Percentiles rank a stretch among this genome's conserved stretches.
Evolutionary conservation across 176 grass and related monocot genomes (phyloP).

Genomic region (Ensete glaucum): DNA sequence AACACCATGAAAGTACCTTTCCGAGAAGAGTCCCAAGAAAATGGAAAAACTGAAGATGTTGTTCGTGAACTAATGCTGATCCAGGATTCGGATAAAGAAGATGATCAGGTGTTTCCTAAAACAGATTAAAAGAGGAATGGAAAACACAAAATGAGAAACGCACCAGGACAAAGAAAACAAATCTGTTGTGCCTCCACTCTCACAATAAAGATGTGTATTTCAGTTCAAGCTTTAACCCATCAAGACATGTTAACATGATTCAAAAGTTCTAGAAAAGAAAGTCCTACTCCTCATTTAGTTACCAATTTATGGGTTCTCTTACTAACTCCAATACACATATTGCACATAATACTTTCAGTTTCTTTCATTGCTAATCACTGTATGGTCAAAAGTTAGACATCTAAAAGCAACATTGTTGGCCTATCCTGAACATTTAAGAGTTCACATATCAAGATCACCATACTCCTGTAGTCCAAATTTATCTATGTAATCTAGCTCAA

Average conservation of each 20-base stretch:
- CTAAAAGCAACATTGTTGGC: no score
- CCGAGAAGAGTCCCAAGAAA: conserved; percentile 95
- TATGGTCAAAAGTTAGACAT: no score
- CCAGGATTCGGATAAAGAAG: conserved; percentile 94
- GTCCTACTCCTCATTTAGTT: no score
- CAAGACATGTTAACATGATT: neutral
- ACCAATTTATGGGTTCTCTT: no score
- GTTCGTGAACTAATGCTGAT: conserved; percentile 89
- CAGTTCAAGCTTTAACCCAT: neutral
- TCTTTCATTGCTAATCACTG: no score
- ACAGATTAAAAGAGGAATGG: conserved; percentile 1
- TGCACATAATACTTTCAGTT: no score
- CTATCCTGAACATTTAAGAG: no score
- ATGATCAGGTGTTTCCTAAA: conserved; percentile 83
- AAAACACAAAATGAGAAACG: conserved; percentile 6
- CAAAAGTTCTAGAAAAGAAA: neutral
- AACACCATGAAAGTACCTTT: conserved; percentile 47
- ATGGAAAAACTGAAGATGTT: conserved; percentile 82
- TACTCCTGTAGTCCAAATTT: neutral
- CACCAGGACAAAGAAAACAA: conserved; percentile 7
- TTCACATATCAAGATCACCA: neutral
- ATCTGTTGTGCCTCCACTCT: neutral
- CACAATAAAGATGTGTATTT: neutral
- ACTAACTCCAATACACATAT: no score
- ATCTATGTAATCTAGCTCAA: neutral